Evolutionary conservation across 208 protist genomes (phyloP).

Genomic region (Phytomonas sp.): DNA sequence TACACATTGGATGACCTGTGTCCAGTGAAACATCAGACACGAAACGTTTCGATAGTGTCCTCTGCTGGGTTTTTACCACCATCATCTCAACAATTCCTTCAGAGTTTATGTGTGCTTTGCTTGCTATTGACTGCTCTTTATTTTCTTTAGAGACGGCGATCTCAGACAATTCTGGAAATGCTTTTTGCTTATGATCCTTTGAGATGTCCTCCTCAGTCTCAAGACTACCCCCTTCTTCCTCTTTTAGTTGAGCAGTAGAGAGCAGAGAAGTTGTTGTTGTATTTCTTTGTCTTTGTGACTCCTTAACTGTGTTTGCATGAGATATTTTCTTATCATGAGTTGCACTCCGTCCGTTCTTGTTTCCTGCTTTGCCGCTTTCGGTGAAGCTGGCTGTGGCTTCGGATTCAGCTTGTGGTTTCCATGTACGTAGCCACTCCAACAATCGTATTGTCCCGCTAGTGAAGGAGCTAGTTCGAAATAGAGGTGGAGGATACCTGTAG

Average conservation of each 20-base stretch:
- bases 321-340: background rate
- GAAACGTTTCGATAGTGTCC: background rate
- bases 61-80: background rate
- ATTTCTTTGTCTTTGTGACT: background rate
- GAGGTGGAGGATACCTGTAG: slow-evolving; percentile 60
- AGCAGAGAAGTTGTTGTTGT: background rate
- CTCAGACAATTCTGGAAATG: background rate
- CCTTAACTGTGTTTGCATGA: background rate
- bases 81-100: background rate
- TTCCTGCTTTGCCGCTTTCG: background rate
- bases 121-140: background rate
- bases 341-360: slow-evolving; percentile 8
- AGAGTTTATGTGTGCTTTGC: background rate
- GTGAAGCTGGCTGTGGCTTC: background rate
- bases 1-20: background rate
- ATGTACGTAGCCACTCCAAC: slow-evolving; percentile 71
- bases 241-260: background rate
- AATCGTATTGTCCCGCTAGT: slow-evolving; percentile 52
- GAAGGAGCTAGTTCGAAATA: slow-evolving; percentile 61
- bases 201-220: background rate
- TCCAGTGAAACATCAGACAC: background rate
- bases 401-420: slow-evolving; percentile 14
- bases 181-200: background rate
- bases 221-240: background rate
- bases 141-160: background rate